Evolutionary conservation across 78 protist species (phyloP), one percentile per base, ranked within the genome.

Genomic region (Cyanophora paradoxa): DNA sequence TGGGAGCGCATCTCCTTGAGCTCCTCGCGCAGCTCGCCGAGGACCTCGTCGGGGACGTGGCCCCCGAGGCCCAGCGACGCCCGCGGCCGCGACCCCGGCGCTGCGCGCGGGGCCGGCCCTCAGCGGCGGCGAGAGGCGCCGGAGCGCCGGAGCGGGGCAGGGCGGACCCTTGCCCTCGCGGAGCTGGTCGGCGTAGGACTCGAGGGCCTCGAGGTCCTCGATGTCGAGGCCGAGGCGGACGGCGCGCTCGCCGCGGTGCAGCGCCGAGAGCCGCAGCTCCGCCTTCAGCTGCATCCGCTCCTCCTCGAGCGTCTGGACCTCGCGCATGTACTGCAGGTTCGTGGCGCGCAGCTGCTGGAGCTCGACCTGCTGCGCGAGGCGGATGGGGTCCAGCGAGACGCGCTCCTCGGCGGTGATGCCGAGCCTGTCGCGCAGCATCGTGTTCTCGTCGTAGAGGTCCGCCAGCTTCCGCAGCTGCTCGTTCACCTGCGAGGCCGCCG

Each of bases 201-300:
- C 58, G 31, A 22, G 8, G 31, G 58, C 58, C 6, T 19, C 26
- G 8, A 52, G 14, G n/a, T 52, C 58, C 26, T 52, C 58, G n/a
- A 20, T 13, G 58, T 13, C 8, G 58, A 52, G 58, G 31, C 58
- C 58, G n/a, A 52, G 58, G 30, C 17, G 30, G 26, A 52, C 58
- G 26, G 58, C 58, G n/a, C 58, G 58, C 58, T 52, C 58, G n/a
- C 58, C 58, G 17, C 58, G 58, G 6, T 52, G 58, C 58, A 52
- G 17, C 17, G 58, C 58, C 58, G 8, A 20, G 17, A 3, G 31
- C 8, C 58, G 58, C 6, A 52, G n/a, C 26, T 13, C 30, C 58
- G 17, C 58, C 31, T 22, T 13, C 58, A 52, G 3, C 58, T 52
- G 58, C 58, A 52, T 6, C 31, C 58, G 58, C 58, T 52, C 58